Conservation (phyloP, 352 stramenopile species). For the Globisporangium cystogenes region DNA sequence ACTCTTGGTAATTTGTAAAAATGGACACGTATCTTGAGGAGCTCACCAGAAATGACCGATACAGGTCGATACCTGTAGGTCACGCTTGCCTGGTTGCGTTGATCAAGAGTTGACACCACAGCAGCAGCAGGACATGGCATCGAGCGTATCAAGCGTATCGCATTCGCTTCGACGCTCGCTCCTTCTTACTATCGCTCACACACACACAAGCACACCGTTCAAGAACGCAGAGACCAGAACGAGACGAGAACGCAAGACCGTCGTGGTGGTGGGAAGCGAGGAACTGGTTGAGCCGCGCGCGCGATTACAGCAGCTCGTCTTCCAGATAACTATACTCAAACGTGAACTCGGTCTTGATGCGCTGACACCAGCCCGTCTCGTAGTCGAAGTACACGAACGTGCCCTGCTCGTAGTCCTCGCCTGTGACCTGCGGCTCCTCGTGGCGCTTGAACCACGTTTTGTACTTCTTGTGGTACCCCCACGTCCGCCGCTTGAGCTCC, state of each 20-base stretch:
- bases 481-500: slow-evolving; percentile 98
- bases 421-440: slow-evolving; percentile 94
- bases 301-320: slow-evolving; percentile 68
- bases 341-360: slow-evolving; percentile 99
- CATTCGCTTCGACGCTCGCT: too few species aligned
- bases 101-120: too few species aligned
- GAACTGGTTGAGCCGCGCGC: not conserved
- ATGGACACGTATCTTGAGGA: too few species aligned
- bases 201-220: too few species aligned
- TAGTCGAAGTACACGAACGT: slow-evolving; percentile 99
- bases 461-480: slow-evolving; percentile 99
- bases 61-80: too few species aligned
- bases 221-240: too few species aligned
- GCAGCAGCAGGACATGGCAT: too few species aligned
- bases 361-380: slow-evolving; percentile 97
- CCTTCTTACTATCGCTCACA: too few species aligned
- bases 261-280: not conserved
- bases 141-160: too few species aligned
- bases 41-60: too few species aligned
- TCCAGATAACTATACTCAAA: slow-evolving; percentile 99
- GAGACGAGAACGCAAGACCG: not conserved
- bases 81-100: too few species aligned
- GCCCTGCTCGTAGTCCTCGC: slow-evolving; percentile 98
- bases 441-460: slow-evolving; percentile 99
- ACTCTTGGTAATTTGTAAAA: too few species aligned